phyloP scores from a whole-genome alignment of 2,329 filamentous ascomycete species.

The Aschersonia sp. region DNA sequence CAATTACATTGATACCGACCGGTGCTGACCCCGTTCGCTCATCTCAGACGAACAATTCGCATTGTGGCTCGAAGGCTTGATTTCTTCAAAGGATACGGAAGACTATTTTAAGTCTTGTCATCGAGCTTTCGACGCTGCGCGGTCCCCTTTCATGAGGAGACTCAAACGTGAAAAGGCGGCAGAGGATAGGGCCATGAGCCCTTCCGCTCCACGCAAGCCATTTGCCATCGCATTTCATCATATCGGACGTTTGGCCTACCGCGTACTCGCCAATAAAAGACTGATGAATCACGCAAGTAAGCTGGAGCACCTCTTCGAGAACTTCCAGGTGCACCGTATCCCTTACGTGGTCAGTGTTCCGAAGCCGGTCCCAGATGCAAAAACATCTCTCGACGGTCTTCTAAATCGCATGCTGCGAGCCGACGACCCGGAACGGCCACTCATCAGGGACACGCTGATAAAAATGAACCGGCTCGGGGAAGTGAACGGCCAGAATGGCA shows the following conservation, averaged over 20 bases:
- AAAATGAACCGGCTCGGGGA: not conserved
- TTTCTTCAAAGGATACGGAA: not conserved
- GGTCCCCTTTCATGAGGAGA: not conserved
- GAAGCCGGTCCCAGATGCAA: conserved; percentile 12
- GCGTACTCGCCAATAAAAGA: conserved; percentile 20
- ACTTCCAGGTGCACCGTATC: conserved; percentile 12
- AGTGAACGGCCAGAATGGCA: not conserved
- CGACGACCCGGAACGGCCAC: not conserved
- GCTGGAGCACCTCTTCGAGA: conserved; percentile 16
- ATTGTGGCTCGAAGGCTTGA: not conserved
- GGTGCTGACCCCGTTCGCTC: not conserved
- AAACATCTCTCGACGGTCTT: conserved; percentile 15
- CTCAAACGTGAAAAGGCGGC: not conserved
- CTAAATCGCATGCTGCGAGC: conserved; percentile 15
- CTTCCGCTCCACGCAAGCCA: not conserved
- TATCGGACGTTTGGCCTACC: conserved; percentile 29
- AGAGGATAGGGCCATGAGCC: not conserved
- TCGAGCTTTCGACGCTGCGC: not conserved
- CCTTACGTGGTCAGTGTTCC: conserved; percentile 3
- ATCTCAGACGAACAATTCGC: not conserved
- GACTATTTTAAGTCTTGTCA: not conserved
- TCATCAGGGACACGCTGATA: not conserved
- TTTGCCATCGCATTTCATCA: conserved; percentile 19
- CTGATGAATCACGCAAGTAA: conserved; percentile 18
- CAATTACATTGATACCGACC: too few species aligned